Evolutionary conservation across 345 rosid species (phyloP), one percentile per base, ranked within the genome.

Genomic region (Microcos paniculata): DNA sequence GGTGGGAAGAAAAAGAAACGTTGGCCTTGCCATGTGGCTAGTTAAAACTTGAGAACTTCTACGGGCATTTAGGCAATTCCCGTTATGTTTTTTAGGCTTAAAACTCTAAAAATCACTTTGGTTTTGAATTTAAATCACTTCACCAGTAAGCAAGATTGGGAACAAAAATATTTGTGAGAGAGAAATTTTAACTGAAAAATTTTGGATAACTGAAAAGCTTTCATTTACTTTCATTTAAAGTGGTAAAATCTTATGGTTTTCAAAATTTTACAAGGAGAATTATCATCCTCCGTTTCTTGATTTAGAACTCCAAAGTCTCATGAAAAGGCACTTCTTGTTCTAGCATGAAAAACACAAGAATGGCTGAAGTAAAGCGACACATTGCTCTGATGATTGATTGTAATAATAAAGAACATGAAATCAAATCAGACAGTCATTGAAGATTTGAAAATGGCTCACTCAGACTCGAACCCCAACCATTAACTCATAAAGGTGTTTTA

Each of bases 1-100:
- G 89, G 91, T 84, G 83, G 79, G 78, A 72, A 35, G 71, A 64
- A 38, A 49, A 59, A 21, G 33, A 59, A 45, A 31, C 21, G 51
- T 21, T n/a, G 28, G 62, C 38, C 19, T 51, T 45, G 61, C 59
- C 74, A 73, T 66, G 51, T 78, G 73, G 78, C 13, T 61, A 6
- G 62, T 62, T 4, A 14, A 59, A 6, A 59, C 11, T 58, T 9
- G 35, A 58, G 33, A 26, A 57, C 12, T 58, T 59, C 63, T 28
- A 15, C 2, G 3, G 19, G 4, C n/a, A 28, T 26, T 58, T 64
- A 40, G 51, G n/a, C 31, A 1, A 21, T 4, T 40, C 6, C 48
- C 5, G 53, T 46, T 45, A 16, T 26, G 55, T 26, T 46, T 15
- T 28, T 28, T 28, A 48, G 40, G 57, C 3, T 68, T 48, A 8